Base-by-base conservation (phyloP, 2,329 filamentous ascomycete species). In the Aureobasidium zeae region DNA sequence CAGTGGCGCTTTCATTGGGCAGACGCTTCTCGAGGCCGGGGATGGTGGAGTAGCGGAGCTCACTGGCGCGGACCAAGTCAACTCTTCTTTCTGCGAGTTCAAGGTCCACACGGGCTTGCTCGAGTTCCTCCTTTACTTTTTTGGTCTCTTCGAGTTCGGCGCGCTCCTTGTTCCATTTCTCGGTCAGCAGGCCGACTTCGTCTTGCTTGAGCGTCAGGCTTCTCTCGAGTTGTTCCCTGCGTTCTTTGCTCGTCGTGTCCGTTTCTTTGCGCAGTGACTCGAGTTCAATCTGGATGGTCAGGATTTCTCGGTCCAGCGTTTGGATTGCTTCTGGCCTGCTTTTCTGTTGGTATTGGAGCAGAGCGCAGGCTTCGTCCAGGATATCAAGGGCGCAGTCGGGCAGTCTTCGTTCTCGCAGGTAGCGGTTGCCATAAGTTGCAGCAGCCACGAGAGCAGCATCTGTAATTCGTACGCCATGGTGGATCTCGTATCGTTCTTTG, bases 321-420 rank as follows among this genome's bases (percentile, higher is more conserved):
- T 93, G 86, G 24, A 98, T 95, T 7, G 89, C 80, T 53, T 96
- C 91, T 0, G 91, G 91, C 55, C 95, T 96, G 54, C 86, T 94
- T 63, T 98, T 91, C 63, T 96, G 91, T 58, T 96, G 89, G 22
- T 96, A 66, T 32, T 93, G 79, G 8, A 96, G 69, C 16, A 87
- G 86, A 48, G 85, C 93, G 1, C 89, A 88, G 8, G 91, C 91
- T 65, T 96, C 91, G 52, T 96, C 91, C 62, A 98, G 91, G 12
- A 96, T 65, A 60, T 96, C 91, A 50, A 98, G 96, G 2, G 91
- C 91, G 62, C 96, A 96, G 64, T 98, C 91, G 0, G 91, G 91
- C 1, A 96, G 70, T 63, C 94, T 96, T 2, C 91, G 81, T 58
- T 96, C 89, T 11, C 88, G 95, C 53, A 98, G 91, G 62, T 96